phyloP scores from a whole-genome alignment of 2,329 filamentous ascomycete species.

The Neonectria coccinea region DNA sequence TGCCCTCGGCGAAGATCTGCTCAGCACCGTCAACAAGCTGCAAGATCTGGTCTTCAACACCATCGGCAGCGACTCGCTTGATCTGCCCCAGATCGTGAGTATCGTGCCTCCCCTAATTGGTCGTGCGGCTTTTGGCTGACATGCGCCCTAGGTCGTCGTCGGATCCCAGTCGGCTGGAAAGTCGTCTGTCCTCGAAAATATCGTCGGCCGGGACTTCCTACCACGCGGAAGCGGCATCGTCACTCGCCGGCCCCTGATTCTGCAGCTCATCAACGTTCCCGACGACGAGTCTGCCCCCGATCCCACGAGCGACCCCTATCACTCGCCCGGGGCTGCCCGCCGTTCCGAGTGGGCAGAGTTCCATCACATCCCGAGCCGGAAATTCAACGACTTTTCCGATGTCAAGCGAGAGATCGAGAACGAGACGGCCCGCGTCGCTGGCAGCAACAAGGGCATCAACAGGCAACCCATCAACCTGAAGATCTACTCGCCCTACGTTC shows the following conservation, averaged over 20 bases:
- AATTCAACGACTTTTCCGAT: slow-evolving; percentile 90
- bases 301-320: slow-evolving; percentile 77
- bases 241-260: slow-evolving; percentile 90
- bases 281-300: slow-evolving; percentile 76
- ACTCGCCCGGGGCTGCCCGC: slow-evolving; percentile 76
- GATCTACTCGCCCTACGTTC: slow-evolving; percentile 95
- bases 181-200: slow-evolving; percentile 98
- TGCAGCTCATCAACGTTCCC: slow-evolving; percentile 97
- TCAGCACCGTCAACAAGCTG: slow-evolving; percentile 96
- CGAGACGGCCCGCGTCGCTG: slow-evolving; percentile 90
- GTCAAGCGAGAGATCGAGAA: slow-evolving; percentile 98
- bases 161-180: slow-evolving; percentile 98
- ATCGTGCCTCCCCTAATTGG: slow-evolving; percentile 30
- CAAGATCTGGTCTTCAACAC: slow-evolving; percentile 99
- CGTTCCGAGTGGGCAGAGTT: slow-evolving; percentile 91
- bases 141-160: slow-evolving; percentile 82
- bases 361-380: slow-evolving; percentile 89
- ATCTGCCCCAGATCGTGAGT: slow-evolving; percentile 96
- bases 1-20: slow-evolving; percentile 93
- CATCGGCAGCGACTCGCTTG: slow-evolving; percentile 97
- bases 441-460: slow-evolving; percentile 98
- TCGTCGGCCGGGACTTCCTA: slow-evolving; percentile 96
- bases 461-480: slow-evolving; percentile 97
- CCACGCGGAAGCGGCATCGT: slow-evolving; percentile 97
- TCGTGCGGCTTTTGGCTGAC: slow-evolving; percentile 34